Evolutionary conservation across 2,329 filamentous ascomycete species (phyloP), one percentile per base, ranked within the genome.

Genomic region (Fusarium sp.): DNA sequence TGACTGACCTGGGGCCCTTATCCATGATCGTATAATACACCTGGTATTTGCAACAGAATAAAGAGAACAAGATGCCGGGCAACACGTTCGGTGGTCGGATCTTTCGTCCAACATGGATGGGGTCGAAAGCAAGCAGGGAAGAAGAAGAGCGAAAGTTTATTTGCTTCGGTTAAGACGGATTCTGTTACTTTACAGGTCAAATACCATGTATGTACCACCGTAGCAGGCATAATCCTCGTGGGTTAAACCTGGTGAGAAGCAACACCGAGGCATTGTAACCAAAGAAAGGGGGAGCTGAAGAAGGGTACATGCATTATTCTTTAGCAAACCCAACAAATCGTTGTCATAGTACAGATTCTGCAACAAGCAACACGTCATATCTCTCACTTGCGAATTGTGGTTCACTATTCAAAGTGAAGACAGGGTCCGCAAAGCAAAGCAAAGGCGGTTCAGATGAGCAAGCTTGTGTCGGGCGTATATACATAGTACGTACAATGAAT

Each of bases 11-110:
- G n/a, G n/a, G n/a, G n/a, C 35, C 61, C 48, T 32, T 43, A 33
- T 29, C 10, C 4, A 36, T 49, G 54, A 48, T 42, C 55, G 55
- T 48, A 54, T 27, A 43, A 48, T 15, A 25, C 41, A 41, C 49
- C 32, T 38, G 19, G 15, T 27, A 25, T 23, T 15, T 36, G 15
- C 19, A n/a, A 45, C 8, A 44, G 15, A 43, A 37, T 17, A 44
- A 41, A 52, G 10, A 44, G 19, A 33, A 17, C 44, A 44, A 52
- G 35, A 25, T 17, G 7, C 25, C 25, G 32, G n/a, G 17, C 4
- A 29, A 23, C 14, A 23, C 25, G 4, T 8, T 33, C 4, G 25
- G 10, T 25, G 23, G 37, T 49, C 6, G 29, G 35, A 47, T 19
- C 6, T 43, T 14, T 9, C n/a, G n/a, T 1, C 4, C 8, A 25